Evolutionary conservation across 176 grass and related monocot species (phyloP).

Genomic region (Dendrocalamus sinicus): DNA sequence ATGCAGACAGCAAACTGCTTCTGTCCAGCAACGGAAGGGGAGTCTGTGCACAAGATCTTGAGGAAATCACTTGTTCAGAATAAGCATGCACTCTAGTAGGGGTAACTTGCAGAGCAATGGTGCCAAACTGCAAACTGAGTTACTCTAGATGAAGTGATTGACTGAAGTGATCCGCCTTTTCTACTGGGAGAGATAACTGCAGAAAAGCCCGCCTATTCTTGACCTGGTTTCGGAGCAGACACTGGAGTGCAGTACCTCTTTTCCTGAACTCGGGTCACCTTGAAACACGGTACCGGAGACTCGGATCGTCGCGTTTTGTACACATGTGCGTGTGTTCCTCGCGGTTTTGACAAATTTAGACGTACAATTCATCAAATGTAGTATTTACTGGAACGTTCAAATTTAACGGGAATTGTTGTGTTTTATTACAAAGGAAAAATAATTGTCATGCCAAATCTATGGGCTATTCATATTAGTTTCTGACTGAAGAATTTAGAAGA

Average conservation of each 20-base stretch:
- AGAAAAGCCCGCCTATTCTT: neutral
- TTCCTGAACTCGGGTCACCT: neutral
- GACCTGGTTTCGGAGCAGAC: neutral
- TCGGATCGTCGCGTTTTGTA: no score
- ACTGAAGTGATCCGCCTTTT: neutral
- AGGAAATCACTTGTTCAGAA: conserved; percentile 17
- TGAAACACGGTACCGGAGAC: neutral
- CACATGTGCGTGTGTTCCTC: no score
- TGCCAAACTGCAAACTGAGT: neutral
- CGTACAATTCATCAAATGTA: no score
- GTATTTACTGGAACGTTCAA: no score
- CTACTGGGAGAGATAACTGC: neutral
- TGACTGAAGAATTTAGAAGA: no score
- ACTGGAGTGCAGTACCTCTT: neutral
- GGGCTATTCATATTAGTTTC: no score
- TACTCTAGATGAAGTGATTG: neutral
- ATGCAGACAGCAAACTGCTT: neutral
- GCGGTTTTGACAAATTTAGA: no score
- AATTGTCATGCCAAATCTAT: no score
- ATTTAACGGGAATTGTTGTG: no score
- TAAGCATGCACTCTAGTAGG: neutral
- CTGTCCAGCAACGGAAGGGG: neutral
- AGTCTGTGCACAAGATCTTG: neutral
- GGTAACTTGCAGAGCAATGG: neutral
- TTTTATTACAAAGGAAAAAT: no score